phyloP scores from a whole-genome alignment of 257 asterid species.

The Rehmannia glutinosa region DNA sequence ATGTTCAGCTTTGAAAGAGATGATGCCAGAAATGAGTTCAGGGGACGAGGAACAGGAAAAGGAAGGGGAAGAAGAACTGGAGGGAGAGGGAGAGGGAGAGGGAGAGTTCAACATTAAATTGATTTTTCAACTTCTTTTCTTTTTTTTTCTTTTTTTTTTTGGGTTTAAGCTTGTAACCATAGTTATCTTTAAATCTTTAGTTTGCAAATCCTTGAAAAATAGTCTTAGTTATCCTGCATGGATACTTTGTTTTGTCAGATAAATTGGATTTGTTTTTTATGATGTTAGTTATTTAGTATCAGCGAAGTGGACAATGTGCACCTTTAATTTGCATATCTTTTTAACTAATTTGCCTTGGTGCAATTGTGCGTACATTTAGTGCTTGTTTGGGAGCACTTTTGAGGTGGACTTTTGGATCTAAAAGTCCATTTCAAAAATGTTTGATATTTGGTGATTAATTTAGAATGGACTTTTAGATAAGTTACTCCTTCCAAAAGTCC shows the following conservation, averaged over 20 bases:
- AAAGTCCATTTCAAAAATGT: too few species aligned
- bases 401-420: too few species aligned
- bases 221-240: not conserved
- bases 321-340: too few species aligned
- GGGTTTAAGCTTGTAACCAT: not conserved
- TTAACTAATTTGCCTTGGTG: too few species aligned
- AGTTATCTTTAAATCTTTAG: slow-evolving; percentile 15
- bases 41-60: slow-evolving; percentile 69
- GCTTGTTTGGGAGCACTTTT: too few species aligned
- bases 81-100: slow-evolving; percentile 40
- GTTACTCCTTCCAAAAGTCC: too few species aligned
- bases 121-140: slow-evolving; percentile 1
- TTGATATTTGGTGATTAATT: too few species aligned
- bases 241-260: not conserved
- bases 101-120: slow-evolving; percentile 27
- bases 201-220: slow-evolving; percentile 1
- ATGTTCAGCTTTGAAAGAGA: slow-evolving; percentile 75
- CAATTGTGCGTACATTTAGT: too few species aligned
- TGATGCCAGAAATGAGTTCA: slow-evolving; percentile 39
- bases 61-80: slow-evolving; percentile 54
- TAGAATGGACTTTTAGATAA: too few species aligned
- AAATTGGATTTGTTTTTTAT: too few species aligned
- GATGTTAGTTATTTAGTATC: too few species aligned
- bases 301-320: too few species aligned
- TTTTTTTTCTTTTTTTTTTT: not conserved